Conservation (phyloP, 495 filamentous ascomycete genomes). For the Cryomyces minteri region DNA sequence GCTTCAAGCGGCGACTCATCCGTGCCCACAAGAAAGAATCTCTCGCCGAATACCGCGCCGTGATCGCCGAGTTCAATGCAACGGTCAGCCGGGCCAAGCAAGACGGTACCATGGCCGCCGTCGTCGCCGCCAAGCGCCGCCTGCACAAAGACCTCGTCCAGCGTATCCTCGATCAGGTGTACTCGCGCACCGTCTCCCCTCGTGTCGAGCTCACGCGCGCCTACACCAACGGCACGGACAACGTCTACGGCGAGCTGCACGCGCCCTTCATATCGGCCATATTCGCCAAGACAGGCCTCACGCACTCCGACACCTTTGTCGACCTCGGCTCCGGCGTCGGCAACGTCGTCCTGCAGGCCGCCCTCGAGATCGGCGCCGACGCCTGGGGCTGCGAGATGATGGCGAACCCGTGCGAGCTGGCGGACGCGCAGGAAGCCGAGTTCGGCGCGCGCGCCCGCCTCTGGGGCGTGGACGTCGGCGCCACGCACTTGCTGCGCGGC, state of each 20-base stretch:
- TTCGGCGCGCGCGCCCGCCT: conserved; percentile 68
- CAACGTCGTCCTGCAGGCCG: conserved; percentile 88
- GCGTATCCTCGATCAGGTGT: conserved; percentile 72
- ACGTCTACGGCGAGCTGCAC: conserved; percentile 86
- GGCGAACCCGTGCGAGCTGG: conserved; percentile 20
- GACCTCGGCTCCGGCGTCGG: conserved; percentile 91
- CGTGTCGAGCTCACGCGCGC: conserved; percentile 61
- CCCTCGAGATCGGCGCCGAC: conserved; percentile 81
- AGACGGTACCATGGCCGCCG: conserved; percentile 47
- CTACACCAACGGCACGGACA: conserved; percentile 74
- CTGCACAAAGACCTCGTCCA: conserved; percentile 53
- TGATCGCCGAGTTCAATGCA: conserved; percentile 55
- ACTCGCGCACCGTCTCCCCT: conserved; percentile 81
- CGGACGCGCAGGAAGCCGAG: conserved; percentile 28
- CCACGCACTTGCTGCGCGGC: conserved; percentile 62
- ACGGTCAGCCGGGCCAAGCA: conserved; percentile 7
- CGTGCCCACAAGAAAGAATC: conserved; percentile 44
- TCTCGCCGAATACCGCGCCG: conserved; percentile 55
- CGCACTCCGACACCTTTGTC: conserved; percentile 67
- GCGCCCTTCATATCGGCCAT: conserved; percentile 67
- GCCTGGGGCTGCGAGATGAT: conserved; percentile 96
- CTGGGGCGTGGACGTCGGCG: conserved; percentile 71
- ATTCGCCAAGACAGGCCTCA: conserved; percentile 60
- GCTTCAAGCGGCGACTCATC: conserved; percentile 51
- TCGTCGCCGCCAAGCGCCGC: conserved; percentile 43